These are phyloP conservation scores for Picochlorum costavermella DNA, from an alignment of 139 green algal species.

Conservation along the genomic window DNA sequence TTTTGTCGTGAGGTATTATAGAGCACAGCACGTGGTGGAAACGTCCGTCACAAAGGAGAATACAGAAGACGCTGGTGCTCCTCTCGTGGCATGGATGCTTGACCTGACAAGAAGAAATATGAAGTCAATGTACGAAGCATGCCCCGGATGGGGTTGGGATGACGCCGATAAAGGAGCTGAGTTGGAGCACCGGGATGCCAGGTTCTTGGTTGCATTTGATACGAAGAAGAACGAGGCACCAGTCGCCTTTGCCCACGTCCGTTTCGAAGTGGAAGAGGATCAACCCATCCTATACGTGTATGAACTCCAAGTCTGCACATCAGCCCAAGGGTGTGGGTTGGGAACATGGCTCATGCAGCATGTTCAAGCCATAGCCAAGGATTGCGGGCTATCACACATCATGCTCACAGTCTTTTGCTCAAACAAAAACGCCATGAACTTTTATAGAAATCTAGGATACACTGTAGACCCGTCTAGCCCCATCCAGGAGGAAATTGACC, in stretches of 20 bases:
- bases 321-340: conserved; percentile 30
- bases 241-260: conserved; percentile 38
- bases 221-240: neutral
- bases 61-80: neutral
- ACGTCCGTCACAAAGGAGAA: too few relatives aligned
- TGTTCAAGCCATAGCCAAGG: conserved; percentile 32
- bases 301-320: conserved; percentile 26
- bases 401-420: conserved; percentile 46
- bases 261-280: conserved; percentile 36
- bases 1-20: too few relatives aligned
- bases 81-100: conserved; percentile 3
- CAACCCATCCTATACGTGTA: conserved; percentile 42
- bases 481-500: too few relatives aligned
- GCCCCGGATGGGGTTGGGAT: conserved; percentile 37
- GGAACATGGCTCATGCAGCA: conserved; percentile 39
- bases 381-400: conserved; percentile 16
- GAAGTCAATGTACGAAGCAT: conserved; percentile 22
- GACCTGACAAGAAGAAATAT: conserved; percentile 3
- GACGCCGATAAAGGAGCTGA: conserved; percentile 25
- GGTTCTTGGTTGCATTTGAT: conserved; percentile 28
- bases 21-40: too few relatives aligned
- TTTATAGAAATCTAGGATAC: conserved; percentile 35
- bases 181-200: conserved; percentile 24
- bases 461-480: conserved; percentile 15
- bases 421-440: conserved; percentile 14